Percentiles rank a stretch among this genome's conserved stretches.
phyloP scores from a whole-genome alignment of 1,139 yeast genomes.

The Scheffersomyces lignicola region DNA sequence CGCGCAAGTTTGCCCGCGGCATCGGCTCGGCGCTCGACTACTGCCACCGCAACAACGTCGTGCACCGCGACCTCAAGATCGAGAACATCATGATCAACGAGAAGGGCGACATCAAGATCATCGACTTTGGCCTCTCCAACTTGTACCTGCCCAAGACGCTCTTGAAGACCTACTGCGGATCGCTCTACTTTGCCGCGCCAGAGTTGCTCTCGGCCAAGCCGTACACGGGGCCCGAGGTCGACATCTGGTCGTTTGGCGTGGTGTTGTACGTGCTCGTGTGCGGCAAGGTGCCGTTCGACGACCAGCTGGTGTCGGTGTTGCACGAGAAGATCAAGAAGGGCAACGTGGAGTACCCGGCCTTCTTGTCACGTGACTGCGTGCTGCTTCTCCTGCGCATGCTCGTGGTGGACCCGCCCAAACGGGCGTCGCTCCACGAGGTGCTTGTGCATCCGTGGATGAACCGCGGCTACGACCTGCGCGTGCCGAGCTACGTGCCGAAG shows the following conservation, averaged over 20 bases:
- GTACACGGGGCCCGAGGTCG: conserved; percentile 95
- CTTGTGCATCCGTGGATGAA: conserved; percentile 94
- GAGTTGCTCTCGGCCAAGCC: conserved; percentile 91
- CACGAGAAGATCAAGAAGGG: conserved; percentile 96
- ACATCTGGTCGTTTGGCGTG: conserved; percentile 97
- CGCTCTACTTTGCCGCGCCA: conserved; percentile 97
- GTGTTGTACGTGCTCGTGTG: conserved; percentile 92
- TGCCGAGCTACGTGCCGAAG: conserved; percentile 71
- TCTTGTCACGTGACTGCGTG: conserved; percentile 79
- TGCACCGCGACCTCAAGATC: conserved; percentile 93
- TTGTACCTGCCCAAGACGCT: conserved; percentile 70
- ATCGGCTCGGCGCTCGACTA: conserved; percentile 93
- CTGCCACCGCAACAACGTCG: conserved; percentile 90
- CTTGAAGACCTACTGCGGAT: conserved; percentile 94
- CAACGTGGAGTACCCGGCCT: conserved; percentile 85
- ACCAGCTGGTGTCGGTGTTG: conserved; percentile 85
- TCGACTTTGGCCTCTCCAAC: conserved; percentile 94
- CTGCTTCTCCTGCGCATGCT: conserved; percentile 84
- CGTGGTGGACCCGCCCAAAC: conserved; percentile 79
- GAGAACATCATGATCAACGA: conserved; percentile 95
- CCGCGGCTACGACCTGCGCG: conserved; percentile 78
- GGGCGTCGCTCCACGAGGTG: conserved; percentile 81
- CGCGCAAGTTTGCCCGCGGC: conserved; percentile 94
- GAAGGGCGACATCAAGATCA: conserved; percentile 90
- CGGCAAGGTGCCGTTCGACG: conserved; percentile 98